A percentile compares a stretch with the other conserved stretches of the same genome.
Conservation (phyloP, 768 basidiomycete species). For the Leccinum barrowsii region DNA sequence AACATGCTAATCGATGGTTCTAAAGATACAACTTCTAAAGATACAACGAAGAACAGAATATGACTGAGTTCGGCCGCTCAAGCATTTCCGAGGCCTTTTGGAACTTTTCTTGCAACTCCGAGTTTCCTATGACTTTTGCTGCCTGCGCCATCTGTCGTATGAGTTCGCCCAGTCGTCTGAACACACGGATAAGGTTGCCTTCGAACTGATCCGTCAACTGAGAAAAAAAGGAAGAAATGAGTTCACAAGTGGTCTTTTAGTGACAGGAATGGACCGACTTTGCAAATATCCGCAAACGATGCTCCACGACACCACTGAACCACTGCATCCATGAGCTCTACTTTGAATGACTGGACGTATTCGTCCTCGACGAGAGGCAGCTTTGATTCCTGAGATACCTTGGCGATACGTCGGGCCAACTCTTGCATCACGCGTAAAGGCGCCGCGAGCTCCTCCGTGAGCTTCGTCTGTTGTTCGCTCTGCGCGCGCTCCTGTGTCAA, state of each 20-base stretch:
- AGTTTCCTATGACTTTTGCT: slow-evolving; percentile 95
- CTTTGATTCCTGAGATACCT: slow-evolving; percentile 92
- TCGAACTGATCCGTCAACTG: slow-evolving; percentile 97
- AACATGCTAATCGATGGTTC: background rate
- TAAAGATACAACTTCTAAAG: slow-evolving; percentile 69
- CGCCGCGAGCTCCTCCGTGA: slow-evolving; percentile 91
- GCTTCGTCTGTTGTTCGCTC: slow-evolving; percentile 82
- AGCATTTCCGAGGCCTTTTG: slow-evolving; percentile 90
- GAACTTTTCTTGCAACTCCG: slow-evolving; percentile 91
- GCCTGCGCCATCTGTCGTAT: slow-evolving; percentile 95
- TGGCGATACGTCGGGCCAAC: slow-evolving; percentile 92
- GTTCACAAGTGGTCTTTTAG: background rate
- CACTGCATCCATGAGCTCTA: slow-evolving; percentile 98
- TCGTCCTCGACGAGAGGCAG: slow-evolving; percentile 87
- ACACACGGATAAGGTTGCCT: slow-evolving; percentile 93
- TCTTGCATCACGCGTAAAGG: slow-evolving; percentile 96
- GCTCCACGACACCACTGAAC: slow-evolving; percentile 98
- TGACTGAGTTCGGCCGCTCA: slow-evolving; percentile 90
- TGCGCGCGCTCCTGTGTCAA: slow-evolving; percentile 26
- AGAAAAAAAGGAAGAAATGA: background rate
- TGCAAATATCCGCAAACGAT: slow-evolving; percentile 93
- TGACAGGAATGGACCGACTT: slow-evolving; percentile 47
- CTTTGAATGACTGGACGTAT: slow-evolving; percentile 95
- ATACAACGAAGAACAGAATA: slow-evolving; percentile 85
- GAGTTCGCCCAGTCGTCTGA: slow-evolving; percentile 90